Evolutionary conservation across 2,329 filamentous ascomycete species (phyloP).

Genomic region (Achaetomium macrosporum): DNA sequence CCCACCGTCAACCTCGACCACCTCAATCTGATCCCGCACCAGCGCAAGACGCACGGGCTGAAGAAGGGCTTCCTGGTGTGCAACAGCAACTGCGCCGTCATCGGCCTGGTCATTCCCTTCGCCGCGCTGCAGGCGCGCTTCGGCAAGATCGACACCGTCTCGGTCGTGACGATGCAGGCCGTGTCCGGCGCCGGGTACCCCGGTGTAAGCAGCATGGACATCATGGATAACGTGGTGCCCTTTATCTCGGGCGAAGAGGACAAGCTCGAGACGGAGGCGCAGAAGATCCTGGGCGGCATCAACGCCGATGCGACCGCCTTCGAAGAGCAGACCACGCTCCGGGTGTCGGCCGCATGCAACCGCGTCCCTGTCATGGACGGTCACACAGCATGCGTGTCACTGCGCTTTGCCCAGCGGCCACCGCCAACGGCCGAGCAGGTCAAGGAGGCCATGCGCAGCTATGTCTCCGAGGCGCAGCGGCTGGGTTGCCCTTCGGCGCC

Average conservation of each 20-base stretch:
- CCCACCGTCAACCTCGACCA: slow-evolving; percentile 91
- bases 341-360: slow-evolving; percentile 83
- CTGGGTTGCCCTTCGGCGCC: slow-evolving; percentile 87
- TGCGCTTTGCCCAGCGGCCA: slow-evolving; percentile 72
- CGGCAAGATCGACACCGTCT: slow-evolving; percentile 68
- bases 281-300: slow-evolving; percentile 82
- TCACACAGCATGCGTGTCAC: slow-evolving; percentile 88
- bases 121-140: slow-evolving; percentile 83
- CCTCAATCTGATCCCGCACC: slow-evolving; percentile 82
- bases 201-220: slow-evolving; percentile 88
- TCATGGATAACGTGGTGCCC: slow-evolving; percentile 92
- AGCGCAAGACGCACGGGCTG: slow-evolving; percentile 65
- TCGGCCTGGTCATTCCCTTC: slow-evolving; percentile 91
- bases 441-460: slow-evolving; percentile 71
- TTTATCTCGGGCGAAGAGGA: slow-evolving; percentile 93
- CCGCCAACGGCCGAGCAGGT: slow-evolving; percentile 70
- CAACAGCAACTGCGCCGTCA: slow-evolving; percentile 97
- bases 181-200: slow-evolving; percentile 90
- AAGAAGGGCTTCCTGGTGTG: slow-evolving; percentile 89
- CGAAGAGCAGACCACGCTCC: slow-evolving; percentile 65
- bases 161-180: slow-evolving; percentile 90
- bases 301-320: slow-evolving; percentile 69
- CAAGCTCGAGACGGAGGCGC: slow-evolving; percentile 90
- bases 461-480: slow-evolving; percentile 73
- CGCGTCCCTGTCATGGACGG: slow-evolving; percentile 93